Evolutionary conservation across 148 eudicot genomes (phyloP).

Genomic region (Rheum nobile): DNA sequence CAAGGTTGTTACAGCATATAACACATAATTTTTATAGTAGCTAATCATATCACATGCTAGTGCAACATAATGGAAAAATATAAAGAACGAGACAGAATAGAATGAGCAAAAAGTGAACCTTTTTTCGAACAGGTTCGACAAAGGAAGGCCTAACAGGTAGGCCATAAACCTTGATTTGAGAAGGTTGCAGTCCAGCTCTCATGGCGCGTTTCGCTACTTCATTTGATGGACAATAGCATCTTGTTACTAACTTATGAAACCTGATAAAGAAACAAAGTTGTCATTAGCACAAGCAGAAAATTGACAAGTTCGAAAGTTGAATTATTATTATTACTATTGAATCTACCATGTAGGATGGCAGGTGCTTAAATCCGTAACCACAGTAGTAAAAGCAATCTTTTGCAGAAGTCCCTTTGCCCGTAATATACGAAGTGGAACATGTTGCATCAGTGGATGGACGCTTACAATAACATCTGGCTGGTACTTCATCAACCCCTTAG

Average conservation of each 20-base stretch:
- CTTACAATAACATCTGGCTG: constrained; percentile 94
- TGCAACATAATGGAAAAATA: neutral
- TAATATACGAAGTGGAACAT: constrained; percentile 89
- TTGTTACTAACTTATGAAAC: constrained; percentile 99
- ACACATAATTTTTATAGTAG: neutral
- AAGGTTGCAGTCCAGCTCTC: constrained; percentile 73
- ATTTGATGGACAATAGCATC: constrained; percentile 94
- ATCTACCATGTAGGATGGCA: constrained; percentile 96
- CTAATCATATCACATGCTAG: neutral
- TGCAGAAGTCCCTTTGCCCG: constrained; percentile 76
- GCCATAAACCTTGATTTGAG: constrained; percentile 91
- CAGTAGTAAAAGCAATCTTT: constrained; percentile 91
- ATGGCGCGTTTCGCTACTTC: constrained; percentile 83
- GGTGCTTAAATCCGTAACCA: constrained; percentile 85
- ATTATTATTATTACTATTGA: neutral
- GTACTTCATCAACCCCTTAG: constrained; percentile 92
- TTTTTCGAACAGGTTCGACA: constrained; percentile 68
- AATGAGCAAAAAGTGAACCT: constrained; percentile 32
- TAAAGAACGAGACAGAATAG: neutral
- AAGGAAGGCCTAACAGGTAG: constrained; percentile 97
- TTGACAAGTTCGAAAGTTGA: neutral
- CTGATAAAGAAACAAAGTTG: constrained; percentile 22
- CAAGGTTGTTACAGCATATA: neutral
- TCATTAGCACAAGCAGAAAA: neutral
- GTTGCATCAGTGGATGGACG: constrained; percentile 98